These are phyloP conservation scores for Osmanthus fragrans DNA, from an alignment of 257 asterid species.

Conservation along the genomic window DNA sequence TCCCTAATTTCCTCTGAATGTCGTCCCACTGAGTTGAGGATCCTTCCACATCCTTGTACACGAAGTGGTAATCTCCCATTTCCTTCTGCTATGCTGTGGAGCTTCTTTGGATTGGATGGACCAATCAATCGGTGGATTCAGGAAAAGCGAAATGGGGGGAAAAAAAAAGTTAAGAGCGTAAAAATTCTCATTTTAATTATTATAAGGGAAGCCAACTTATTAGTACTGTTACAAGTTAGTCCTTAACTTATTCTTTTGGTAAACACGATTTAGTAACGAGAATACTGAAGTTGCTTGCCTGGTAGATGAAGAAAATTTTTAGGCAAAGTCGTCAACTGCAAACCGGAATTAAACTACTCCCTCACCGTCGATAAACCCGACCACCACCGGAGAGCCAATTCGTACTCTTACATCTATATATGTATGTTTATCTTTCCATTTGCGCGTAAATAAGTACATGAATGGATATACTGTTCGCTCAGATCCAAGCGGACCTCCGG, in stretches of 20 bases:
- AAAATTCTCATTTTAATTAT: no score
- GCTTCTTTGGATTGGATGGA: background rate
- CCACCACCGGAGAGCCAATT: background rate
- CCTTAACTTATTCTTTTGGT: background rate
- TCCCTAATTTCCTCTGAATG: slow-evolving; percentile 83
- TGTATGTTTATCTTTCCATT: background rate
- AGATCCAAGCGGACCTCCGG: slow-evolving; percentile 92
- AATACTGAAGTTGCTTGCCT: background rate
- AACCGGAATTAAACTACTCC: background rate
- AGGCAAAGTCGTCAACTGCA: background rate
- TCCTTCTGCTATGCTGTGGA: slow-evolving; percentile 1
- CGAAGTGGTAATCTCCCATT: slow-evolving; percentile 90
- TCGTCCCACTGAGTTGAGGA: slow-evolving; percentile 97
- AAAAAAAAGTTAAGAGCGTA: background rate
- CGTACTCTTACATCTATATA: background rate
- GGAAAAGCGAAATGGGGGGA: background rate
- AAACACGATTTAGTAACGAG: background rate
- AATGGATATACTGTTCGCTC: slow-evolving; percentile 87
- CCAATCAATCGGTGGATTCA: background rate
- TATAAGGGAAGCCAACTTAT: no score
- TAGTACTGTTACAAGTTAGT: background rate
- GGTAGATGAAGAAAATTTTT: background rate
- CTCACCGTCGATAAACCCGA: background rate
- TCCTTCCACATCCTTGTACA: slow-evolving; percentile 93
- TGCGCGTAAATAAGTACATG: slow-evolving; percentile 9